phyloP scores from a whole-genome alignment of 1,139 yeast genomes.

The Geotrichum carabidarum region DNA sequence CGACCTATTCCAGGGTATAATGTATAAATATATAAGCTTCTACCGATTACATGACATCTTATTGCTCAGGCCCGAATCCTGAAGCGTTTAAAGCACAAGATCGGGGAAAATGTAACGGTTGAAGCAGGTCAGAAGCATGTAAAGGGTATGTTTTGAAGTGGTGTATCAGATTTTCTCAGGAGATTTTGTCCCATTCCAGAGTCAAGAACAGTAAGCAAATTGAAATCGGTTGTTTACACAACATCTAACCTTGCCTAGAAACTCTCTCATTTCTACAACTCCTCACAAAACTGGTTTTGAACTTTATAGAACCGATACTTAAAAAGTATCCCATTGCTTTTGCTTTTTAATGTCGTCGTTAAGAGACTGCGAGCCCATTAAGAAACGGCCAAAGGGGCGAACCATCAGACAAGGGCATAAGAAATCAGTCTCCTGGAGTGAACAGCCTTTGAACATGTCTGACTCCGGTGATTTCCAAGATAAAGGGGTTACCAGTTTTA shows the following conservation, averaged over 20 bases:
- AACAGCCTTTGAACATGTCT: not conserved
- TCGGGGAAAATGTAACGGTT: too few relatives aligned
- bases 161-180: too few relatives aligned
- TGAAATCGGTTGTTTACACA: not conserved
- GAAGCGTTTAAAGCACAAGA: not conserved
- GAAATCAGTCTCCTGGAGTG: constrained; percentile 5
- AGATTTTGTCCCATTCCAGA: too few relatives aligned
- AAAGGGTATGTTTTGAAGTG: too few relatives aligned
- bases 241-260: not conserved
- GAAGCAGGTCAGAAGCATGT: too few relatives aligned
- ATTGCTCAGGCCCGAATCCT: not conserved
- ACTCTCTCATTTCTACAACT: too few relatives aligned
- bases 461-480: not conserved
- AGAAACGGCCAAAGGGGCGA: not conserved
- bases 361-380: too few relatives aligned
- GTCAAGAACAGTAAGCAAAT: too few relatives aligned
- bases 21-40: not conserved
- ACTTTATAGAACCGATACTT: too few relatives aligned
- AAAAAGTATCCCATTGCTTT: too few relatives aligned
- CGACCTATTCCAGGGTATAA: constrained; percentile 2
- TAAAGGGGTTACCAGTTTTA: not conserved
- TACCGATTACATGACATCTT: not conserved
- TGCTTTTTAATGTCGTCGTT: not conserved
- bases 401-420: not conserved
- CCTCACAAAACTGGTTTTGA: too few relatives aligned